phyloP scores from a whole-genome alignment of 768 basidiomycete genomes.

The Cystobasidium onofrii region DNA sequence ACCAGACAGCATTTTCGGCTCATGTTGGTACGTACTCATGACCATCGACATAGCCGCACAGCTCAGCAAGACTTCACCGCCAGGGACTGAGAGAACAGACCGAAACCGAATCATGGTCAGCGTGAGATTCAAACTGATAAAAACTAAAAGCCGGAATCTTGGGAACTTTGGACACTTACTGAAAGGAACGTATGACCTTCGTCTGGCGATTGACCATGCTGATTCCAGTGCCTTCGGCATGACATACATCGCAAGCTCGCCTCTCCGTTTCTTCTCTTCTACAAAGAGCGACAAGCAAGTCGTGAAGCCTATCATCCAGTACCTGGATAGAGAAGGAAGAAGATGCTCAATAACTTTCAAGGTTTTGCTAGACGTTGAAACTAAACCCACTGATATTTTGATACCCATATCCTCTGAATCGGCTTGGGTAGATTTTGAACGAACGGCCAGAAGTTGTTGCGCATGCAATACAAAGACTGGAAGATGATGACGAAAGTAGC shows the following conservation, averaged over 20 bases:
- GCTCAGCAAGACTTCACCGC: conserved; percentile 30
- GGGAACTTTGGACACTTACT: not conserved
- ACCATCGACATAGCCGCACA: conserved; percentile 26
- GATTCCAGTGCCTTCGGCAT: conserved; percentile 84
- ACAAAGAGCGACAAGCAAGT: conserved; percentile 71
- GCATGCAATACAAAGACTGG: conserved; percentile 49
- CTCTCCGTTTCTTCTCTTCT: conserved; percentile 78
- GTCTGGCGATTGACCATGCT: conserved; percentile 70
- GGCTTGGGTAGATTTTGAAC: conserved; percentile 12
- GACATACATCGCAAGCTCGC: conserved; percentile 80
- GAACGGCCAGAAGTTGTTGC: conserved; percentile 35
- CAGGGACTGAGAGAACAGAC: conserved; percentile 12
- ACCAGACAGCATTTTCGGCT: conserved; percentile 28
- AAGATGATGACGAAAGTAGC: conserved; percentile 72
- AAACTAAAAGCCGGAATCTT: conserved; percentile 1
- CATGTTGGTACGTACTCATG: conserved; percentile 26
- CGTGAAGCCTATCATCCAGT: conserved; percentile 54
- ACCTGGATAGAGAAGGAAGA: conserved; percentile 37
- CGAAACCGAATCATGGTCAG: too few species aligned
- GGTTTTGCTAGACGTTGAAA: too few species aligned
- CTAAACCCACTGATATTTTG: conserved; percentile 19
- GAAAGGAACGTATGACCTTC: conserved; percentile 60
- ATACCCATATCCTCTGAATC: conserved; percentile 3
- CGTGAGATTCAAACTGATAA: too few species aligned
- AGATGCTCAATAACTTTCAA: conserved; percentile 42